These are phyloP conservation scores for Penicillium corylophilum DNA, from an alignment of 2,329 filamentous ascomycete species.

Conservation along the genomic window DNA sequence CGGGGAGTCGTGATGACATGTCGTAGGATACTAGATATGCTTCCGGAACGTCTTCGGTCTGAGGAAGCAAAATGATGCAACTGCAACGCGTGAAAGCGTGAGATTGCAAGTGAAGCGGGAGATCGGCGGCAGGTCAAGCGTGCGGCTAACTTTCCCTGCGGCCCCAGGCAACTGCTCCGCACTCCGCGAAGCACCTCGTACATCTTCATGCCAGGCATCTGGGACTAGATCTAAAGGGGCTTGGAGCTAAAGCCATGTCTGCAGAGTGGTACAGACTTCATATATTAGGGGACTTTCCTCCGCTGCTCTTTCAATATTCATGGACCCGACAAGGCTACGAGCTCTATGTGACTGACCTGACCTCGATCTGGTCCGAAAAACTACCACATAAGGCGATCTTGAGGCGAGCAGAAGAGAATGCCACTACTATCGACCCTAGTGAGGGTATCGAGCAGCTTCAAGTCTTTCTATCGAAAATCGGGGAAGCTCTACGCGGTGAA, in stretches of 20 bases:
- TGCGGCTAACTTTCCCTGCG: slow-evolving; percentile 18
- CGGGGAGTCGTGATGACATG: slow-evolving; percentile 37
- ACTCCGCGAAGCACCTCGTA: neutral
- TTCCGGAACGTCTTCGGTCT: neutral
- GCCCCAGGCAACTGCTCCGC: slow-evolving; percentile 12
- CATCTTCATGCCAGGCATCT: neutral
- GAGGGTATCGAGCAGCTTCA: slow-evolving; percentile 56
- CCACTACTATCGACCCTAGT: slow-evolving; percentile 60
- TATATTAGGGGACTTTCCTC: slow-evolving; percentile 28
- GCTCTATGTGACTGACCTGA: slow-evolving; percentile 59
- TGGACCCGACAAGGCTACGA: slow-evolving; percentile 46
- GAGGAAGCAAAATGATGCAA: neutral
- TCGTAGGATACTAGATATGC: neutral
- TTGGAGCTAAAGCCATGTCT: slow-evolving; percentile 27
- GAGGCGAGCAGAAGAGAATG: slow-evolving; percentile 47
- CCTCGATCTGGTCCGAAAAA: slow-evolving; percentile 57
- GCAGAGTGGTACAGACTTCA: slow-evolving; percentile 38
- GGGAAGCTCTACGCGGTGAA: slow-evolving; percentile 45
- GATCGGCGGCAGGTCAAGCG: slow-evolving; percentile 24
- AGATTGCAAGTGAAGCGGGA: slow-evolving; percentile 18
- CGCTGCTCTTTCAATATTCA: slow-evolving; percentile 41
- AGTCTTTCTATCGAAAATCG: slow-evolving; percentile 57
- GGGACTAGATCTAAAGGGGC: neutral
- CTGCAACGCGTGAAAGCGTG: slow-evolving; percentile 5
- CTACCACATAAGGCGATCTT: slow-evolving; percentile 49